Evolutionary conservation across 441 rosid species (phyloP).

Genomic region (Gossypium lobatum): DNA sequence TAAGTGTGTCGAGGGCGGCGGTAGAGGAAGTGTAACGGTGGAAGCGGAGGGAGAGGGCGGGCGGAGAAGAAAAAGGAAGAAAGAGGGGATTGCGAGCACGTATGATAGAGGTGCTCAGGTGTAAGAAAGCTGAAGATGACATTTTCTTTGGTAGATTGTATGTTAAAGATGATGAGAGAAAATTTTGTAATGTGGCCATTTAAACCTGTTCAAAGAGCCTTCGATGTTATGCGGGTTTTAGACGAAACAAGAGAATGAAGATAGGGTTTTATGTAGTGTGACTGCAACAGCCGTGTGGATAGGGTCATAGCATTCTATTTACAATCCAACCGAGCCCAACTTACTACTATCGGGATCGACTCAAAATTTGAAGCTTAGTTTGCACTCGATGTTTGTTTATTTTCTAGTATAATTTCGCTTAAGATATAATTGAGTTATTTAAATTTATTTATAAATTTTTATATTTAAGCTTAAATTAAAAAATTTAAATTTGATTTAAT

Average conservation of each 20-base stretch:
- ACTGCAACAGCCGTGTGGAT: no score
- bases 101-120: constrained; percentile 38
- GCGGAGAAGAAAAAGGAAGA: constrained; percentile 19
- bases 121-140: constrained; percentile 42
- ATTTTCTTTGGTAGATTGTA: constrained; percentile 18
- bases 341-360: no score
- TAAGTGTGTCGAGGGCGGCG: constrained; percentile 12
- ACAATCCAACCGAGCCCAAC: no score
- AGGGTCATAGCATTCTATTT: no score
- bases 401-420: no score
- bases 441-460: no score
- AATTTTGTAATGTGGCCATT: not conserved
- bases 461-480: no score
- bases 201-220: not conserved
- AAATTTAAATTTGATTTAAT: no score
- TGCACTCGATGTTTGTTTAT: no score
- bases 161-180: not conserved
- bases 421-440: no score
- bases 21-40: constrained; percentile 29
- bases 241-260: not conserved
- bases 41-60: constrained; percentile 32
- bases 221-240: not conserved
- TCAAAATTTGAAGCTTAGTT: no score
- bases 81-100: constrained; percentile 29
- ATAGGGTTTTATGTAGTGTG: no score